Evolutionary conservation across 164 flowering plant species (phyloP).

Genomic region (Platanus orientalis): DNA sequence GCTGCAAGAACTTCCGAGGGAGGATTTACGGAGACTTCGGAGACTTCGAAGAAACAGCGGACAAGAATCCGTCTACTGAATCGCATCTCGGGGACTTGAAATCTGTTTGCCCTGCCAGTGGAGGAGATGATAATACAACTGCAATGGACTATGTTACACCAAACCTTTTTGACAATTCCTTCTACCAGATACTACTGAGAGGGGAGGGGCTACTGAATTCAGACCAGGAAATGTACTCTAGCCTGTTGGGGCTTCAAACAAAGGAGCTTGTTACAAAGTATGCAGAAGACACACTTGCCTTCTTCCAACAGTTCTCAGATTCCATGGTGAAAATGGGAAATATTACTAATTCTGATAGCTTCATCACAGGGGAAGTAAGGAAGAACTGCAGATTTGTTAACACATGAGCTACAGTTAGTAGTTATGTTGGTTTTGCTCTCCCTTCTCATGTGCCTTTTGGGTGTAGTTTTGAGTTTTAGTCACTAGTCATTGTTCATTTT

Average conservation of each 20-base stretch:
- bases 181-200: conserved; percentile 51
- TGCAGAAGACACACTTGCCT: conserved; percentile 57
- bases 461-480: no score
- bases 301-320: conserved; percentile 79
- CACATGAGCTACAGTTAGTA: conserved; percentile 20
- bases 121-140: conserved; percentile 48
- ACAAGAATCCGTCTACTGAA: conserved; percentile 26
- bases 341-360: conserved; percentile 54
- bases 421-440: no score
- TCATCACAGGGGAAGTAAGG: conserved; percentile 70
- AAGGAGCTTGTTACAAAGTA: conserved; percentile 56
- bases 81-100: conserved; percentile 44
- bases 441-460: no score
- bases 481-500: no score
- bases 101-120: conserved; percentile 53
- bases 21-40: conserved; percentile 85
- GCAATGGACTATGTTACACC: conserved; percentile 79
- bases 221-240: conserved; percentile 80
- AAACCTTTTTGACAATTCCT: conserved; percentile 76
- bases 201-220: conserved; percentile 88
- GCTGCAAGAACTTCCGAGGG: conserved; percentile 59
- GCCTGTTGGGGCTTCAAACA: conserved; percentile 54
- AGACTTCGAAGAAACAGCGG: conserved; percentile 48
- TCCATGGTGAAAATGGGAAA: conserved; percentile 96
- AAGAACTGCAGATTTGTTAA: conserved; percentile 83